Conservation (phyloP, 2,329 filamentous ascomycete genomes). For the Pseudocercospora fijiensis region DNA sequence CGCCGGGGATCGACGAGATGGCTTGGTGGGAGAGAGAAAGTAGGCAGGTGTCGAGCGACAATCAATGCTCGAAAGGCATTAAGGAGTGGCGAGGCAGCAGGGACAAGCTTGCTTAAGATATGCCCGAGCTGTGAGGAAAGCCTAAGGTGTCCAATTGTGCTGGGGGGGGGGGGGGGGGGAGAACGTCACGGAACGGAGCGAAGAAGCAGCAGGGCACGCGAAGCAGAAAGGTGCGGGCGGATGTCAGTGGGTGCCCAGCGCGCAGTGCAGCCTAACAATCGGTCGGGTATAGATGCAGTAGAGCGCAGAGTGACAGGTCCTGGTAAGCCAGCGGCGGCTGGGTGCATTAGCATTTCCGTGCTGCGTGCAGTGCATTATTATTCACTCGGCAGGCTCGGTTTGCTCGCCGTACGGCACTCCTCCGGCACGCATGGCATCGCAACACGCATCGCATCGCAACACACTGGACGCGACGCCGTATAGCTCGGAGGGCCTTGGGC, state of each 20-base stretch:
- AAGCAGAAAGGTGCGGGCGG: constrained; percentile 5
- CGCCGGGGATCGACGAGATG: constrained; percentile 12
- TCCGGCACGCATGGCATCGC: no score
- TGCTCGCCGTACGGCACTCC: not conserved
- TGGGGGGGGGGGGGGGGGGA: constrained; percentile 5
- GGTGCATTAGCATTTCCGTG: constrained; percentile 5
- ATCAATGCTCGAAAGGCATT: constrained; percentile 33
- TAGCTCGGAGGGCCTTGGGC: not conserved
- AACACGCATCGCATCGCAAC: no score
- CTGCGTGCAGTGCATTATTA: not conserved
- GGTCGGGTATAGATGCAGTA: constrained; percentile 14
- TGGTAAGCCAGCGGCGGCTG: constrained; percentile 2
- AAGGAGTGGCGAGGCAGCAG: constrained; percentile 30
- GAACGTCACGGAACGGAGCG: constrained; percentile 12
- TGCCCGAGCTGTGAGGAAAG: constrained; percentile 5
- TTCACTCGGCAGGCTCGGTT: not conserved
- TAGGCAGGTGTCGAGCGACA: constrained; percentile 26
- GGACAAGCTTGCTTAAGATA: constrained; percentile 37
- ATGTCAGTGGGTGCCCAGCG: constrained; percentile 28
- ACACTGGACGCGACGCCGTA: not conserved
- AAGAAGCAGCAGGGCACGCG: constrained; percentile 12
- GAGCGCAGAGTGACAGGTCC: not conserved
- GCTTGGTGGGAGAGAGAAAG: not conserved
- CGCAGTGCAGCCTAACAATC: constrained; percentile 24
- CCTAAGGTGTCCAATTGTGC: constrained; percentile 3